Evolutionary conservation across 495 filamentous ascomycete genomes (phyloP), one percentile per base, ranked within the genome.

Genomic region (Penicillium canescens): DNA sequence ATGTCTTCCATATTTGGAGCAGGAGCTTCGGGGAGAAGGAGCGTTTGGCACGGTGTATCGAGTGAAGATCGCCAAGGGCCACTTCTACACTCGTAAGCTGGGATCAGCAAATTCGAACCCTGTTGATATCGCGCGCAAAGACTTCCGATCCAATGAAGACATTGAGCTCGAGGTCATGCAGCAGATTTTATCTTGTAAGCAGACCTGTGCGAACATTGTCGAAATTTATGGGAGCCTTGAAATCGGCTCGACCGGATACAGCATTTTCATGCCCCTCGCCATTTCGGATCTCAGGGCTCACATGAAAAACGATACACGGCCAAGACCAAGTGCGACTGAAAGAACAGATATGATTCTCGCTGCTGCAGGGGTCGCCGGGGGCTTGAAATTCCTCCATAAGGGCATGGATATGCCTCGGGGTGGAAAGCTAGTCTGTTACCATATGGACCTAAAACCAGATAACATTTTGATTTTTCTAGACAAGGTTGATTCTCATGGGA

Each of bases 361-460:
- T 8, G 67, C 67, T 8, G 50, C 60, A 6, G 68, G 70, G 0
- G 52, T 73, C 42, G 70, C 68, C 2, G 57, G 57, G 36, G 70
- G 68, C 0, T 42, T 73, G 0, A 52, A 67, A 13, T 73, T 73
- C 45, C 65, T 73, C 14, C 70, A 73, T 50, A 64, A 61, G 3
- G 59, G 59, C 13, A 70, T 73, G 52, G 61, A 50, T 16, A 60
- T 59, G 20, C 35, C 33, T 3, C 57, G 61, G 6, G 37, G 41
- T 6, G 59, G 66, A n/a, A 39, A 56, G 1, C 52, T 73, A 24
- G 61, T 68, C 14, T 70, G 67, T 43, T 73, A 70, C 38, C 70
- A 73, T 36, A 71, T 71, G 70, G 67, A 73, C 39, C 50, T 73
- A 4, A 73, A 73, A 35, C 70, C 68, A 14, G 61, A 47, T 33